Percentiles rank a stretch among this genome's conserved stretches.
Conservation (phyloP, 768 basidiomycete species). For the Serendipita sp. region DNA sequence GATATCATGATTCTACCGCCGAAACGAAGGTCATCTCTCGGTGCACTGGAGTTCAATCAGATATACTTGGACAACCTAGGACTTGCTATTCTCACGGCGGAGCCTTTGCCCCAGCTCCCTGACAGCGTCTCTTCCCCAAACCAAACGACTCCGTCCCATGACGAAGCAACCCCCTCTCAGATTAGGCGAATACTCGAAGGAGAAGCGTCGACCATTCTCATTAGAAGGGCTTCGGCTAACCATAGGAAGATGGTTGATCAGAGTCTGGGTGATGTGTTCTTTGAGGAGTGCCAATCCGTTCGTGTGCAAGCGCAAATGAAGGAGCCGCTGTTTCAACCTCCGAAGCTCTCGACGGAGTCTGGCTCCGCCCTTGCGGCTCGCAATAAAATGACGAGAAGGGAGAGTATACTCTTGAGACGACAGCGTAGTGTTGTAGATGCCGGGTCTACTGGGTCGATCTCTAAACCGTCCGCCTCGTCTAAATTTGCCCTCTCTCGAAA, state of each 20-base stretch:
- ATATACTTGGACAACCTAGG: neutral
- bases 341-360: slow-evolving; percentile 23
- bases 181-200: neutral
- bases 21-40: neutral
- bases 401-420: slow-evolving; percentile 51
- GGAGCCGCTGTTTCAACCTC: slow-evolving; percentile 35
- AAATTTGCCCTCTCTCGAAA: neutral
- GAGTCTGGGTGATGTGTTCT: slow-evolving; percentile 65
- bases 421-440: slow-evolving; percentile 29
- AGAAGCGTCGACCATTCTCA: slow-evolving; percentile 43
- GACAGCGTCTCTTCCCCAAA: neutral
- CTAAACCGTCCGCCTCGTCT: neutral
- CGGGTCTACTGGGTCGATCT: slow-evolving; percentile 13
- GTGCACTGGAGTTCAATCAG: neutral
- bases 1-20: neutral
- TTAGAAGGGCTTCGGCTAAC: slow-evolving; percentile 47
- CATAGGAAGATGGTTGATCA: slow-evolving; percentile 61
- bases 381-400: slow-evolving; percentile 43
- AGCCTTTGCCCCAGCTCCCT: neutral
- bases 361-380: slow-evolving; percentile 36
- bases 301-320: slow-evolving; percentile 48
- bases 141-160: neutral
- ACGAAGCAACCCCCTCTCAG: slow-evolving; percentile 7
- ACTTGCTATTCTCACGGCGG: neutral
- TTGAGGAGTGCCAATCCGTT: slow-evolving; percentile 50